A percentile compares a stretch with the other conserved stretches of the same genome.
These are phyloP conservation scores for Closterium sp. DNA, from an alignment of 139 green algal species.

Conservation along the genomic window DNA sequence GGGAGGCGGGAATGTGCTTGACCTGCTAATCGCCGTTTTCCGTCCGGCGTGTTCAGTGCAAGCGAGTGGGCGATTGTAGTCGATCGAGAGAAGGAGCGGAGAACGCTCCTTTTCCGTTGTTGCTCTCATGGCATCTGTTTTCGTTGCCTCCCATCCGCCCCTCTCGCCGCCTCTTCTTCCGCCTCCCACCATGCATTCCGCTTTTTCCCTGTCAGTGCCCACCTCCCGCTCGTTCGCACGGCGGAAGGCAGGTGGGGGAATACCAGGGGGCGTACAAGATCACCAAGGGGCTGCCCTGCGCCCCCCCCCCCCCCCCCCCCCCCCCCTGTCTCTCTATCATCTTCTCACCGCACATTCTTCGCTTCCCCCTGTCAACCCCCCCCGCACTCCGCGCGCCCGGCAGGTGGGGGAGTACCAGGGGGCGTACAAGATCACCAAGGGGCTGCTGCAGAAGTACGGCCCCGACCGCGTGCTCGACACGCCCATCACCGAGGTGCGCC, in stretches of 20 bases:
- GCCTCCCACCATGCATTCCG: neutral
- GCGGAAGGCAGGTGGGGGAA: constrained; percentile 17
- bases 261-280: constrained; percentile 66
- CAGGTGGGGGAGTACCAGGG: constrained; percentile 48
- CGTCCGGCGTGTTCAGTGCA: too few relatives aligned
- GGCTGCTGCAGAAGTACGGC: constrained; percentile 93
- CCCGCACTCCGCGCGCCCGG: neutral
- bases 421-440: constrained; percentile 79
- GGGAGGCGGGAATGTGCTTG: neutral
- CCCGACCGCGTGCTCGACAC: constrained; percentile 91
- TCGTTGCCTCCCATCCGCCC: neutral
- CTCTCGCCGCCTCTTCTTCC: neutral
- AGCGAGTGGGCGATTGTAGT: too few relatives aligned
- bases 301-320: neutral
- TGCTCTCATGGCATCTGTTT: too few relatives aligned
- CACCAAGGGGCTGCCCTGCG: constrained; percentile 67
- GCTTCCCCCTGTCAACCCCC: neutral
- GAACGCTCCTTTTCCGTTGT: too few relatives aligned
- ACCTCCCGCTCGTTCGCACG: neutral
- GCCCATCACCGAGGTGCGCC: constrained; percentile 93
- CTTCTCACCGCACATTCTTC: neutral
- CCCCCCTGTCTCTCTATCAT: neutral
- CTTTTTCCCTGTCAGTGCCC: neutral
- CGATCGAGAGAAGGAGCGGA: too few relatives aligned
- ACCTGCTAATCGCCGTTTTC: too few relatives aligned